Evolutionary conservation across 2,329 filamentous ascomycete species (phyloP).

Genomic region (Aaosphaeria pasadenensis): DNA sequence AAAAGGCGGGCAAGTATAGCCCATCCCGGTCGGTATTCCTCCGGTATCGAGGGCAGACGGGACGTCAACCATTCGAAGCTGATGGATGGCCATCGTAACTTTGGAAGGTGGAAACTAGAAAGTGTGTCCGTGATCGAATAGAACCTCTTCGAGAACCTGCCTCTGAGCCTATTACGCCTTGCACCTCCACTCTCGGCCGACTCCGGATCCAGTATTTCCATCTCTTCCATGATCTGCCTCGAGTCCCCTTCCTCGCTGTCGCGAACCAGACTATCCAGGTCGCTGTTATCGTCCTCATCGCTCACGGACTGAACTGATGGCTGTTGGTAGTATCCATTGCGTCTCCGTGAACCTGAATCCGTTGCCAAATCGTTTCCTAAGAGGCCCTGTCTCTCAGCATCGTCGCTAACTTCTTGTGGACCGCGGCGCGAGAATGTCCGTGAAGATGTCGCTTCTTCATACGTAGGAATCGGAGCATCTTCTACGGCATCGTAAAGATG

Average conservation of each 20-base stretch:
- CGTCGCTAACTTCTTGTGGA: constrained; percentile 61
- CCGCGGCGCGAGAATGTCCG: constrained; percentile 51
- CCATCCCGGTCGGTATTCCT: constrained; percentile 52
- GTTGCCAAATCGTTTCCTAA: constrained; percentile 53
- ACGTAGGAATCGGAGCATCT: constrained; percentile 72
- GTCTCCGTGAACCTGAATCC: constrained; percentile 20
- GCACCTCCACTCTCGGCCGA: constrained; percentile 26
- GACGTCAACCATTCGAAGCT: constrained; percentile 22
- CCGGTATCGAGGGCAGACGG: constrained; percentile 43
- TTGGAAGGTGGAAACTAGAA: constrained; percentile 53
- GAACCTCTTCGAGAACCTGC: constrained; percentile 55
- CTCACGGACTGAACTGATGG: constrained; percentile 79
- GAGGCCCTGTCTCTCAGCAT: constrained; percentile 75
- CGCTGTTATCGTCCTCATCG: constrained; percentile 51
- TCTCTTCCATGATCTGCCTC: constrained; percentile 80
- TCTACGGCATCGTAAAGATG: constrained; percentile 42
- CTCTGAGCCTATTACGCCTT: constrained; percentile 26
- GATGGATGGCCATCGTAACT: constrained; percentile 33
- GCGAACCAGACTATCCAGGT: constrained; percentile 51
- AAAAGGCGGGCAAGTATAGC: constrained; percentile 71
- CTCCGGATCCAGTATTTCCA: constrained; percentile 39
- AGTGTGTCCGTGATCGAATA: constrained; percentile 55
- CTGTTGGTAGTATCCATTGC: constrained; percentile 60
- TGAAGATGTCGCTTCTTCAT: constrained; percentile 74
- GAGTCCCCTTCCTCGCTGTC: constrained; percentile 60